Evolutionary conservation across 805 yeast genomes (phyloP), one percentile per base, ranked within the genome.

Genomic region (Torulaspora quercuum): DNA sequence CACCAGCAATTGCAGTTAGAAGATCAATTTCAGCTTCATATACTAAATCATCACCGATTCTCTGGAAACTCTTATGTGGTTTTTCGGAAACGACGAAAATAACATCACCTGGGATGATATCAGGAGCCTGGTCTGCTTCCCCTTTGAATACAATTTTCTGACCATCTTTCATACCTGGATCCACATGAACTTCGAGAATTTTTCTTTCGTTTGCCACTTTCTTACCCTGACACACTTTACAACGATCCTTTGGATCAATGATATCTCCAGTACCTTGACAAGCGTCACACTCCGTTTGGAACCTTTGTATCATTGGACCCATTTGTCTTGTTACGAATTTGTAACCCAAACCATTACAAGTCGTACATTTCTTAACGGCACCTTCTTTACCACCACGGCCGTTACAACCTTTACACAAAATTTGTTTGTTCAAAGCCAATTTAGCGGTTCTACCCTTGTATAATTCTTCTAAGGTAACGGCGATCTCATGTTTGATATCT

Each of bases 281-380:
- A 42, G 67, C 80, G 52, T 84, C 90, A 82, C 99, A 92, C 37
- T 78, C 80, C 29, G 94, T 79, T 71, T 92, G 97, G 78, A 85
- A 85, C 74, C 96, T 84, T 72, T 92, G 99, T 57, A 92, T 84
- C 89, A 92, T 87, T 50, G 95, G 96, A 53, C 99, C 99, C 96
- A 92, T 89, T 69, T 92, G 97, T 72, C 95, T 84, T 35, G 96
- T 86, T 50, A 88, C 82, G 49, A 90, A 82, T 66, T 78, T 85
- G 64, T 82, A 68, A 76, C 99, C 99, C 54, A 76, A 74, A 66
- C 99, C 99, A 59, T 77, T 75, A 80, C 99, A 92, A 25, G 78
- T 63, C 35, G 78, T 49, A 79, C 99, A 92, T 55, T 78, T 78
- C 71, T 82, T 83, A 48, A 89, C 95, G 40, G 85, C 72, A 47